Conservation (phyloP, 768 basidiomycete genomes). For the Boletus rufocinnamomeus region DNA sequence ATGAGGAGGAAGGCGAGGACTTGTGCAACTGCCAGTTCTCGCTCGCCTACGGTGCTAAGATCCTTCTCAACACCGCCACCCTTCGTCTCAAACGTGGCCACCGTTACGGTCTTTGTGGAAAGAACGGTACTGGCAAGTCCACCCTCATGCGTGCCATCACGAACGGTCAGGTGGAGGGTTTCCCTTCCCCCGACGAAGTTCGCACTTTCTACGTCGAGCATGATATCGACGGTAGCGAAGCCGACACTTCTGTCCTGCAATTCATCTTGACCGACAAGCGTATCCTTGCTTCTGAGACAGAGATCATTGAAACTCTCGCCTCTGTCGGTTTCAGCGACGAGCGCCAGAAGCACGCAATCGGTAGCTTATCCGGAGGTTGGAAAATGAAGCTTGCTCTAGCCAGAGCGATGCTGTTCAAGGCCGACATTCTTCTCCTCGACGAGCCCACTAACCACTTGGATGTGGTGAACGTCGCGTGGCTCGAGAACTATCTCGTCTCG, state of each 20-base stretch:
- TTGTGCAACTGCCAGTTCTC: conserved; percentile 99
- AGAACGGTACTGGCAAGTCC: conserved; percentile 98
- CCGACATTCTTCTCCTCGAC: conserved; percentile 94
- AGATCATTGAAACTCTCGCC: conserved; percentile 77
- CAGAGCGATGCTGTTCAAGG: conserved; percentile 96
- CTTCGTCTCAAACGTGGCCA: conserved; percentile 98
- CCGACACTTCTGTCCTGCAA: conserved; percentile 83
- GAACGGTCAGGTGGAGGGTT: conserved; percentile 96
- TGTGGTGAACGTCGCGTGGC: conserved; percentile 96
- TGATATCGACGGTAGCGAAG: conserved; percentile 96
- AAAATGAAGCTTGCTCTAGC: conserved; percentile 99
- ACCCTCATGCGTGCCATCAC: conserved; percentile 92
- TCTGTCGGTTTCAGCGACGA: conserved; percentile 92
- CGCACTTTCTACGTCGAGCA: conserved; percentile 99
- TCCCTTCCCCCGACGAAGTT: conserved; percentile 96
- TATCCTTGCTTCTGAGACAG: conserved; percentile 65
- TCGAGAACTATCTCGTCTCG: conserved; percentile 88
- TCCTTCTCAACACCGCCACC: conserved; percentile 92
- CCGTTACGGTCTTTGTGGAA: conserved; percentile 97
- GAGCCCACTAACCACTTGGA: conserved; percentile 98
- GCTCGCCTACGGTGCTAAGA: conserved; percentile 98
- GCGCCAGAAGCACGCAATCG: conserved; percentile 83
- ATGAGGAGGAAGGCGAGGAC: conserved; percentile 98
- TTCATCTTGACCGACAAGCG: conserved; percentile 89
- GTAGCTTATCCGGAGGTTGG: conserved; percentile 96